A percentile compares a stretch with the other conserved stretches of the same genome.
phyloP scores from a whole-genome alignment of 805 yeast species.

The Ogataea siamensis region DNA sequence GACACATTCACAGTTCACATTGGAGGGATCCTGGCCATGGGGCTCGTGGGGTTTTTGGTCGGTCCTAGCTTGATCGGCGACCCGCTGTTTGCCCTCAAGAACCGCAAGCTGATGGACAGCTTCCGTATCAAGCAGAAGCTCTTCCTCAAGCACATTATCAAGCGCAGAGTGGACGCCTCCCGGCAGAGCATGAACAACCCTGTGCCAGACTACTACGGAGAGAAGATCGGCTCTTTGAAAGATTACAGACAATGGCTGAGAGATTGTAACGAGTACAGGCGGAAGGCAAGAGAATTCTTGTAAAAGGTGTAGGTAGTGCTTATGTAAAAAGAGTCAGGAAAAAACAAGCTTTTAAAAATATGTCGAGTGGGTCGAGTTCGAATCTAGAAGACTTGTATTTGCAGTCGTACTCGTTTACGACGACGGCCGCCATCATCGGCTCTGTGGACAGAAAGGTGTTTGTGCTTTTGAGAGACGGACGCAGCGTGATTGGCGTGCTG shows the following conservation, averaged over 20 bases:
- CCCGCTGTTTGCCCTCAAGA: conserved; percentile 56
- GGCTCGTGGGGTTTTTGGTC: conserved; percentile 71
- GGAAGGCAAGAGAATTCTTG: conserved; percentile 75
- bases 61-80: conserved; percentile 81
- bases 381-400: conserved; percentile 54
- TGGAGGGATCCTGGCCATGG: conserved; percentile 69
- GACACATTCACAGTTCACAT: conserved; percentile 84
- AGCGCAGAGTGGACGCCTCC: conserved; percentile 88
- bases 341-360: conserved; percentile 8
- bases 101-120: conserved; percentile 43
- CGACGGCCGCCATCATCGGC: conserved; percentile 88
- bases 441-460: conserved; percentile 78
- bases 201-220: conserved; percentile 98
- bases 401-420: conserved; percentile 80
- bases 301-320: conserved; percentile 27
- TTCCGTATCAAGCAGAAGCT: conserved; percentile 64
- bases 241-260: conserved; percentile 95
- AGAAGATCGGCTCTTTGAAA: conserved; percentile 80
- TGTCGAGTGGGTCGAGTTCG: conserved; percentile 22
- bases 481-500: conserved; percentile 80
- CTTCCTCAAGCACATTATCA: conserved; percentile 70
- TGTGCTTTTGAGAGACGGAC: conserved; percentile 86
- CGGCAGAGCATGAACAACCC: conserved; percentile 90
- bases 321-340: conserved; percentile 7
- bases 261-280: conserved; percentile 86